phyloP scores from a whole-genome alignment of 2,329 filamentous ascomycete genomes.

The Incumbomyces delicatus region DNA sequence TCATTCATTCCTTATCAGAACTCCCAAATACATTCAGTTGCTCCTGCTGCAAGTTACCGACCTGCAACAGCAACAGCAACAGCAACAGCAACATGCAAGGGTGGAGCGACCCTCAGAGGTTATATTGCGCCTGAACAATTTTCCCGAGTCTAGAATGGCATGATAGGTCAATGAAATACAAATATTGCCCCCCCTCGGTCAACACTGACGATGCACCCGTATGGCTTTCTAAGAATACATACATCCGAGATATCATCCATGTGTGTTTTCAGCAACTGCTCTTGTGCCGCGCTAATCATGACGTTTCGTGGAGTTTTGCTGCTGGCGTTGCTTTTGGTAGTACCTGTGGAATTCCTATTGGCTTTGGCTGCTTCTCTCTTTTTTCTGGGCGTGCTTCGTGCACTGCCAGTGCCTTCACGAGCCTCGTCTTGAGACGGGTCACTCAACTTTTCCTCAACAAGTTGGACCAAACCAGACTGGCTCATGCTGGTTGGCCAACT shows the following conservation, averaged over 20 bases:
- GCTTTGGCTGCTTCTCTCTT: constrained; percentile 17
- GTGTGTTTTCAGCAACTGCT: constrained; percentile 75
- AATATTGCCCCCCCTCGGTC: constrained; percentile 85
- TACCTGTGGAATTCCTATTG: constrained; percentile 8
- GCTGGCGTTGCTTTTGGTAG: constrained; percentile 2
- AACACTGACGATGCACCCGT: constrained; percentile 84
- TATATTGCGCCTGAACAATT: too few species aligned
- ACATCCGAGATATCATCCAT: constrained; percentile 82
- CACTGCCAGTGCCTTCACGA: constrained; percentile 12
- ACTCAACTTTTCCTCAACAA: constrained; percentile 56
- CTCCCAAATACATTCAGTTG: too few species aligned
- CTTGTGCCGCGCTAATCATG: constrained; percentile 79
- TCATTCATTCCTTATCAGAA: too few species aligned
- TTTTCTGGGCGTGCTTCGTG: constrained; percentile 21
- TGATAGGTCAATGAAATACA: constrained; percentile 61
- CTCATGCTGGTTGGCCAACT: constrained; percentile 9
- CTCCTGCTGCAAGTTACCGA: too few species aligned
- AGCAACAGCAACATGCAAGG: too few species aligned
- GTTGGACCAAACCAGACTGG: constrained; percentile 34
- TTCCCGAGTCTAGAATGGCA: too few species aligned
- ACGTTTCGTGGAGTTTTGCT: constrained; percentile 59
- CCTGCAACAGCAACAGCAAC: too few species aligned
- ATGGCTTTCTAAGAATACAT: constrained; percentile 77
- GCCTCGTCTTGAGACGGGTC: constrained; percentile 20
- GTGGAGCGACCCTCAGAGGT: too few species aligned